Evolutionary conservation across 108 stramenopile genomes (phyloP).

Genomic region (Nannochloropsis gaditana): DNA sequence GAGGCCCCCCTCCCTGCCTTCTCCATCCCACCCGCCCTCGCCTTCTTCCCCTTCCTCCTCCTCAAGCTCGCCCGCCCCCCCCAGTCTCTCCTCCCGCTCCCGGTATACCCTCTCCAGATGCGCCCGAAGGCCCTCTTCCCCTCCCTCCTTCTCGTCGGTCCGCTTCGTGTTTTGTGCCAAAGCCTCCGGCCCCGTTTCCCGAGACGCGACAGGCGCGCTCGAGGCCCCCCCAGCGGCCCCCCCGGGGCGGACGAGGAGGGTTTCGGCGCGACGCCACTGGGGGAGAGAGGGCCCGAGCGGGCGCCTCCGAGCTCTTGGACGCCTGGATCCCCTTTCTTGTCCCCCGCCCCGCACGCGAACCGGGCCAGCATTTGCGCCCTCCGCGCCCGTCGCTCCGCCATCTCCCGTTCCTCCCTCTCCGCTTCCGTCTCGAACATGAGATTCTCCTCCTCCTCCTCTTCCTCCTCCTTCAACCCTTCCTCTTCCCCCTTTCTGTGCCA

Average conservation of each 20-base stretch:
- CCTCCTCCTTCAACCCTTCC: not conserved
- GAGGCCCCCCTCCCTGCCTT: too few species aligned
- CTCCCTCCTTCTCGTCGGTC: not conserved
- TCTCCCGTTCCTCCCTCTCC: constrained; percentile 19
- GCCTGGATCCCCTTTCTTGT: too few species aligned
- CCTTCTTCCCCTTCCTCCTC: not conserved
- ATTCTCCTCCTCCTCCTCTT: not conserved
- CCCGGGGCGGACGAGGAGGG: too few species aligned
- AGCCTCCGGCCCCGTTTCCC: too few species aligned
- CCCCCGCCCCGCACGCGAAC: not conserved
- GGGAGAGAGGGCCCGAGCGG: too few species aligned
- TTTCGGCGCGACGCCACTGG: too few species aligned
- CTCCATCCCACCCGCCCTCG: not conserved
- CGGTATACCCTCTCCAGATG: not conserved
- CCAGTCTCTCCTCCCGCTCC: not conserved
- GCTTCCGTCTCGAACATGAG: constrained; percentile 10
- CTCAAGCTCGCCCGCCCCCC: not conserved
- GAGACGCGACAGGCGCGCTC: too few species aligned
- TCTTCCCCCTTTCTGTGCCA: too few species aligned
- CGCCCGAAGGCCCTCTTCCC: not conserved
- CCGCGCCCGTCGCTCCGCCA: not conserved
- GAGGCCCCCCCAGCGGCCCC: too few species aligned
- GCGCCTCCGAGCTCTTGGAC: too few species aligned
- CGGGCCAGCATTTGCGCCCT: not conserved
- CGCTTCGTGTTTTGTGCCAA: not conserved